These are phyloP conservation scores for Blyttiomyces sp. DNA, from an alignment of 371 early-diverging fungal species.

Conservation along the genomic window DNA sequence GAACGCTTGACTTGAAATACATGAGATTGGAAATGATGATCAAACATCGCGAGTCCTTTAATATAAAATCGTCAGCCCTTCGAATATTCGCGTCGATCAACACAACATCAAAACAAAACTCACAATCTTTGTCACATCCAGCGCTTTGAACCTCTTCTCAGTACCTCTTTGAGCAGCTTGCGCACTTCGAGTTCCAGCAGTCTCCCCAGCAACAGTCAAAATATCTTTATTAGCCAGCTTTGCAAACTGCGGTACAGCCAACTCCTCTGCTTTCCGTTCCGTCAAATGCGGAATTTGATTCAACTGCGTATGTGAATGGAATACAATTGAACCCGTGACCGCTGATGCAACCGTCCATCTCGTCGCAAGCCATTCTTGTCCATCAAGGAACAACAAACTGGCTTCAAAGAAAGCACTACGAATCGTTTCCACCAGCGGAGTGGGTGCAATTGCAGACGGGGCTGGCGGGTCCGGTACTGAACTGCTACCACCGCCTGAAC, in stretches of 20 bases:
- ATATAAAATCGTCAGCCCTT: no score
- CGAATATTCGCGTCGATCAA: no score
- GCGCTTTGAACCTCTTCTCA: conserved; percentile 16
- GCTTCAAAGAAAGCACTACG: no score
- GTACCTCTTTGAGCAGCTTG: no score
- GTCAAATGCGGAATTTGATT: no score
- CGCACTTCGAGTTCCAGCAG: not conserved
- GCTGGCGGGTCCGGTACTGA: conserved; percentile 17
- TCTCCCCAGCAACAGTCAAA: conserved; percentile 4
- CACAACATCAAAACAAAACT: no score
- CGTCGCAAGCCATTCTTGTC: conserved; percentile 52
- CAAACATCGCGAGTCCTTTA: no score
- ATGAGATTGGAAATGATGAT: conserved; percentile 78
- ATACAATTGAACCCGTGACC: conserved; percentile 2
- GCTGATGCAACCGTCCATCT: conserved; percentile 47
- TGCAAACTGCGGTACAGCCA: conserved; percentile 17
- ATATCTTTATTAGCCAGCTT: conserved; percentile 14
- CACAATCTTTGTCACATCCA: conserved; percentile 16
- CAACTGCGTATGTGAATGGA: no score
- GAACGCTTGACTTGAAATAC: conserved; percentile 60
- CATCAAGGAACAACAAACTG: conserved; percentile 71
- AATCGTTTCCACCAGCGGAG: conserved; percentile 40
- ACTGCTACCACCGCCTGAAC: conserved; percentile 3
- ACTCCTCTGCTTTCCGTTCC: conserved; percentile 12
- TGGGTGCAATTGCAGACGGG: not conserved